Evolutionary conservation across 495 filamentous ascomycete species (phyloP).

Genomic region (Penicillium fimorum): DNA sequence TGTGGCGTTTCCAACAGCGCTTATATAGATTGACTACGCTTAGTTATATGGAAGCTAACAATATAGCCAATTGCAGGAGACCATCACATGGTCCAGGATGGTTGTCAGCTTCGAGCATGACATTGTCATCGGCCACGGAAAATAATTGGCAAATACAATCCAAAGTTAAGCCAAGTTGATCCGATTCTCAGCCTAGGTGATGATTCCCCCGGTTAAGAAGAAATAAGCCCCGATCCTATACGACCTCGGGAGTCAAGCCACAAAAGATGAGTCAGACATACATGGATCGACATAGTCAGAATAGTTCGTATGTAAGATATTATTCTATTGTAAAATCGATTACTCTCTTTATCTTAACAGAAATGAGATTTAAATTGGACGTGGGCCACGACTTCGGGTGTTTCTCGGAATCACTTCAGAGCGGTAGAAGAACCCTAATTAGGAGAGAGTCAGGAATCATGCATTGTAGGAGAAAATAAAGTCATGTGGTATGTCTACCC

Average conservation of each 20-base stretch:
- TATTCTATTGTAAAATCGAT: neutral
- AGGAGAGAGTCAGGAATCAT: neutral
- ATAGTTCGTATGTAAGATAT: neutral
- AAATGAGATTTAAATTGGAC: neutral
- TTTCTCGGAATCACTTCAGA: neutral
- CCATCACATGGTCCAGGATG: neutral
- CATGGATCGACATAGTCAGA: neutral
- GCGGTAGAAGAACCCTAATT: neutral
- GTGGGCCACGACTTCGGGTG: neutral
- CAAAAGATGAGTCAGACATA: neutral
- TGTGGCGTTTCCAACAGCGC: slow-evolving; percentile 1
- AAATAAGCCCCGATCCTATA: neutral
- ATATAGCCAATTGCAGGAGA: neutral
- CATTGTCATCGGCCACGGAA: neutral
- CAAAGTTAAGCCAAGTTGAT: neutral
- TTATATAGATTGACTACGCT: neutral
- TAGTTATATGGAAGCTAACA: neutral
- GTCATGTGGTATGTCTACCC: neutral
- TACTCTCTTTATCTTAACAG: neutral
- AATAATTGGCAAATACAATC: neutral
- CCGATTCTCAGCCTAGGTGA: neutral
- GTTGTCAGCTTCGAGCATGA: neutral
- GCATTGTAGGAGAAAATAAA: neutral
- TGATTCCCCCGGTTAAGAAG: neutral
- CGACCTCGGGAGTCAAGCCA: neutral